Evolutionary conservation across 1,284 basidiomycete species (phyloP), one percentile per base, ranked within the genome.

Genomic region (Cutaneotrichosporon sp.): DNA sequence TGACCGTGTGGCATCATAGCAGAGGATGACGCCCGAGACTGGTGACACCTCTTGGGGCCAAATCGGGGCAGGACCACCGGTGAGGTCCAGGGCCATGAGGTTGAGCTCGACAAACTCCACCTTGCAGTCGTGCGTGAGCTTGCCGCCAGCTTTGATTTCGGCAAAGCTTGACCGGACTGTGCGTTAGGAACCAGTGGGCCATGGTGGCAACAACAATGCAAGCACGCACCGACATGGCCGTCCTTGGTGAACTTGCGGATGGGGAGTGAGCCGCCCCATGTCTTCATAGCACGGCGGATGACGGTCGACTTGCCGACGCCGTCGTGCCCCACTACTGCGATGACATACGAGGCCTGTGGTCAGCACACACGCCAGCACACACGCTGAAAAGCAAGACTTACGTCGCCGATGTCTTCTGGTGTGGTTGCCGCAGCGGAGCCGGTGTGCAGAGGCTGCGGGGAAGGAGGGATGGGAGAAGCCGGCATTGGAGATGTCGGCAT

Each of bases 101-200:
- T 74, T 69, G 64, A 79, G 59, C 60, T 81, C 79, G 52, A 78
- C 53, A 42, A 79, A 72, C 56, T 76, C 71, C 45, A 80, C 74
- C 43, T 65, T 64, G 50, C 72, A 71, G 25, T 69, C 62, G 4
- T 66, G 38, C 29, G 67, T 66, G 33, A 73, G 58, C 61, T 71
- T 74, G 25, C 69, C 73, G 38, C 75, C 72, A 0, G 77, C 73
- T 31, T 71, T 64, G 24, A 79, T 67, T 14, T 72, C 64, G 5
- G 77, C 73, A 43, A 64, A 62, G 53, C 64, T 72, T 4, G 74
- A 72, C 2, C 64, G 59, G n/a, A 77, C 77, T 78, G 45, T 33
- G 14, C 29, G 49, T 56, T 34, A 65, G 64, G 38, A 53, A 53
- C 51, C 25, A 9, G 22, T 25, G 20, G 6, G n/a, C 42, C n/a